Evolutionary conservation across 1,139 yeast species (phyloP).

Genomic region (Yamadazyma triangularis): DNA sequence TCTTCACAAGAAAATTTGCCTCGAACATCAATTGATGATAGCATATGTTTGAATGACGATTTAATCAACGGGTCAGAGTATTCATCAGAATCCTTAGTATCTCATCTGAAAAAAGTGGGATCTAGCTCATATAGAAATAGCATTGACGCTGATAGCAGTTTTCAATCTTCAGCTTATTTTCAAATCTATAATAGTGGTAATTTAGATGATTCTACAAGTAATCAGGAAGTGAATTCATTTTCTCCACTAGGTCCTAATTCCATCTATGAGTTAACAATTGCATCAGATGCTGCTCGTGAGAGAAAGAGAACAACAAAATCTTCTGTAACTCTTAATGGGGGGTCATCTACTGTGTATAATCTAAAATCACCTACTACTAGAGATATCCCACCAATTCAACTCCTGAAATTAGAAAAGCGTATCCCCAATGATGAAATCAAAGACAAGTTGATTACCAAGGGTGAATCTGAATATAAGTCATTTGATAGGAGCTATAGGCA

Average conservation of each 20-base stretch:
- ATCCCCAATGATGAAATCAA: constrained; percentile 47
- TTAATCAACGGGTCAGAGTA: constrained; percentile 19
- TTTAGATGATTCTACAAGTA: constrained; percentile 12
- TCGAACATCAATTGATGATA: constrained; percentile 27
- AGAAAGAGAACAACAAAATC: constrained; percentile 28
- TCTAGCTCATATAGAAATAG: constrained; percentile 26
- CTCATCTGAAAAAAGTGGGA: constrained; percentile 9
- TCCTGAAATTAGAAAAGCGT: constrained; percentile 53
- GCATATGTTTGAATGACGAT: constrained; percentile 36
- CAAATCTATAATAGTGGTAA: constrained; percentile 19
- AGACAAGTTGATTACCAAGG: constrained; percentile 38
- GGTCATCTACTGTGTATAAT: constrained; percentile 35
- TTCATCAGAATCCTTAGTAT: constrained; percentile 9
- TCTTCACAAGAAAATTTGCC: constrained; percentile 10
- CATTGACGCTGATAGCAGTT: constrained; percentile 34
- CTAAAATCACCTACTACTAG: constrained; percentile 66
- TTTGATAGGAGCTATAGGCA: constrained; percentile 48
- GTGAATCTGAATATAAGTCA: constrained; percentile 51
- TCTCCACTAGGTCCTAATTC: constrained; percentile 79
- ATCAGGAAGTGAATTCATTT: constrained; percentile 14
- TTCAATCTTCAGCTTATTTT: constrained; percentile 29
- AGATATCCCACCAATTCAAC: constrained; percentile 81
- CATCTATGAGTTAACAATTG: constrained; percentile 66
- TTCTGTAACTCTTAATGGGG: constrained; percentile 40
- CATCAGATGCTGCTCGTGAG: constrained; percentile 45